These are phyloP conservation scores for Sporormia fimetaria DNA, from an alignment of 495 filamentous ascomycete species.

Conservation along the genomic window DNA sequence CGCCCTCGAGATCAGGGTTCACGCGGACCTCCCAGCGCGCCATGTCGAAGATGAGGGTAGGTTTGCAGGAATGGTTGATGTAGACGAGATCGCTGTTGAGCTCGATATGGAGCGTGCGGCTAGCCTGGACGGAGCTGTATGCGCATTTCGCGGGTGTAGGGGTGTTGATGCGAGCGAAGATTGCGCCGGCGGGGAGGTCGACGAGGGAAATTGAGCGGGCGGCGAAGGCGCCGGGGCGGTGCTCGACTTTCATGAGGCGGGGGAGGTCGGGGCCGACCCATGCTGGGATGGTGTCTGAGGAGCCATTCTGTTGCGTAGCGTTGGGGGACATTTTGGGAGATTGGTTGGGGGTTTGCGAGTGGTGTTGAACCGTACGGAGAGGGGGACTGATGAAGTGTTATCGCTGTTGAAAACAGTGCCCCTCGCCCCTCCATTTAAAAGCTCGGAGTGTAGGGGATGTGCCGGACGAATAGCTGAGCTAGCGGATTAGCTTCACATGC, in stretches of 20 bases:
- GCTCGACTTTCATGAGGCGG: conserved; percentile 39
- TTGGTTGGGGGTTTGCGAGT: no score
- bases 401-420: no score
- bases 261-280: conserved; percentile 36
- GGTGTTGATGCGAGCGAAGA: conserved; percentile 50
- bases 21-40: conserved; percentile 50
- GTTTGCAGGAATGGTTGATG: conserved; percentile 64
- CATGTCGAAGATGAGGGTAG: conserved; percentile 64
- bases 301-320: no score
- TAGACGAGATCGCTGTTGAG: conserved; percentile 65
- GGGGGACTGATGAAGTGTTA: no score
- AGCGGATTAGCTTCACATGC: no score
- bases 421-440: no score
- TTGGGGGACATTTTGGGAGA: no score
- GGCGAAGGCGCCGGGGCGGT: conserved; percentile 38
- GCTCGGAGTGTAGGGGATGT: no score
- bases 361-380: no score
- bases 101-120: conserved; percentile 51
- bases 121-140: conserved; percentile 60
- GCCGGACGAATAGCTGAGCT: no score
- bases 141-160: conserved; percentile 36
- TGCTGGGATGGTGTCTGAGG: conserved; percentile 10
- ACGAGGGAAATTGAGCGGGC: conserved; percentile 52
- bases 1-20: conserved; percentile 11
- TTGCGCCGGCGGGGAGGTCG: conserved; percentile 48